Base-by-base conservation (phyloP, 2,329 filamentous ascomycete species). In the Bipolaris victoriae region DNA sequence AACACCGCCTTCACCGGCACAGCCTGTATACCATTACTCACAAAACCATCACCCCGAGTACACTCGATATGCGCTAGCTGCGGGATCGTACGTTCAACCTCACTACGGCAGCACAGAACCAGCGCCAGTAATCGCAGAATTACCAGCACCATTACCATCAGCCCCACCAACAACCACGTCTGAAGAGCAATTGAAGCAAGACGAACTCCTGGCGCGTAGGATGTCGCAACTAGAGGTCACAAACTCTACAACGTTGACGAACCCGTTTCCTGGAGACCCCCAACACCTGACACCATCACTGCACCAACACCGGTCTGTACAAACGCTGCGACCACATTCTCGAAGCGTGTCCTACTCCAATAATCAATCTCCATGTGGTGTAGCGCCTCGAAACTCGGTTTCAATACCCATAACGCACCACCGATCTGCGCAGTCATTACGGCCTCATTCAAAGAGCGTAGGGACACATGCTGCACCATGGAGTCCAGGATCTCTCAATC, bases 201-300 rank as follows among this genome's bases (percentile, higher is more conserved):
- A 75, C 55, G 68, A 71, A 55, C 51, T 65, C 22, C 62, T 75
- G 7, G 72, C 72, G 18, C 67, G 62, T 29, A 68, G 61, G 44
- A 54, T 75, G 11, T 64, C 68, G 20, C 57, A 70, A 7, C 57
- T 74, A n/a, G 71, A 75, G 40, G 45, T 74, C 1, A 58, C 62
- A 24, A 68, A 70, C 33, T 63, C 61, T 7, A 58, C 57, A 29
- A 62, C 57, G 50, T 71, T 67, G 22, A 35, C 24, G 3, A 53
- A 13, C 16, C 37, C 41, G 16, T 35, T 45, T 7, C 35, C 50
- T n/a, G 2, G 31, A 7, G 33, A 11, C 18, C 37, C 55, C 9
- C 45, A 45, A 16, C 47, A 47, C 16, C 22, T 49, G 20, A 37
- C 39, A 45, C 50, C 55, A 24, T 35, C 41, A n/a, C 18, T 35